Evolutionary conservation across 75 land plant genomes (phyloP).

Genomic region (Pinus taeda): DNA sequence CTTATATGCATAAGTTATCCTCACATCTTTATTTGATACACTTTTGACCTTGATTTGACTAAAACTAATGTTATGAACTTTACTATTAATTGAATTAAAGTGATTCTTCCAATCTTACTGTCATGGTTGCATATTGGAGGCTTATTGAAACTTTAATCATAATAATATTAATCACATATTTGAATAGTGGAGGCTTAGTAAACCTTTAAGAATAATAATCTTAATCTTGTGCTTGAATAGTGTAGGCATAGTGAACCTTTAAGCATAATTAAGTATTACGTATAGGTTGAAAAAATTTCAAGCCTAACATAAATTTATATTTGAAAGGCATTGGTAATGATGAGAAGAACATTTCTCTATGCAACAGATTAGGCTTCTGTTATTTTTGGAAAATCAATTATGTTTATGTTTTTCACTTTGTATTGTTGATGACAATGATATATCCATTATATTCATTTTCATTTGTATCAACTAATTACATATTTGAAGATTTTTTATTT

Average conservation of each 20-base stretch:
- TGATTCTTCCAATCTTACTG: too few relatives aligned
- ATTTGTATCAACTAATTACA: background rate
- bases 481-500: background rate
- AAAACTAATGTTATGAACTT: too few relatives aligned
- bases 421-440: background rate
- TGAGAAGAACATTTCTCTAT: background rate
- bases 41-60: too few relatives aligned
- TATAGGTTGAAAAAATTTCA: background rate
- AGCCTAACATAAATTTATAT: background rate
- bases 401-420: background rate
- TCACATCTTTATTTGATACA: too few relatives aligned
- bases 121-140: too few relatives aligned
- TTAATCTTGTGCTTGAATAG: background rate
- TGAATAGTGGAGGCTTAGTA: too few relatives aligned
- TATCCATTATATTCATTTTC: background rate
- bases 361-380: background rate
- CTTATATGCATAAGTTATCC: too few relatives aligned
- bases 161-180: too few relatives aligned
- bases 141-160: too few relatives aligned
- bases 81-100: too few relatives aligned
- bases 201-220: background rate
- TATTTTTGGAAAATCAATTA: background rate
- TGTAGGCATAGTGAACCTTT: background rate
- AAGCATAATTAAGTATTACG: background rate
- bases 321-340: background rate